Evolutionary conservation across 163 green algal genomes (phyloP).

Genomic region (Scenedesmus sp.): DNA sequence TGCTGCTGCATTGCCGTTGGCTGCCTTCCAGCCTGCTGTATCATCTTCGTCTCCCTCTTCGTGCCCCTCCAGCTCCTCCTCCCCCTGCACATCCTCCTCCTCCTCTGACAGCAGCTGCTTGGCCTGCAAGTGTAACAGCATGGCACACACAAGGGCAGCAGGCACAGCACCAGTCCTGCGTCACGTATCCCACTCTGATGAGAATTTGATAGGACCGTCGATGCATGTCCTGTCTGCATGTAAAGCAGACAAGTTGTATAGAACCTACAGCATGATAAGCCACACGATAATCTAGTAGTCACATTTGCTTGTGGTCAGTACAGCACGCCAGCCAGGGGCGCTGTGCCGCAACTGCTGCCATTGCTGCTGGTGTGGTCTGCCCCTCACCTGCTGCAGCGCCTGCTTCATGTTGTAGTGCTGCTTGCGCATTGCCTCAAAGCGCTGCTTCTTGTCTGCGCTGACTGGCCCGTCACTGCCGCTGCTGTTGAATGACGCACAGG

Average conservation of each 20-base stretch:
- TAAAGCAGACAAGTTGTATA: background rate
- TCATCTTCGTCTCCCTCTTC: slow-evolving; percentile 28
- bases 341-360: background rate
- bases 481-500: slow-evolving; percentile 22
- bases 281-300: background rate
- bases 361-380: background rate
- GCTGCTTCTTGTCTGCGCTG: slow-evolving; percentile 67
- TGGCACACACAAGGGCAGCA: background rate
- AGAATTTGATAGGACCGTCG: background rate
- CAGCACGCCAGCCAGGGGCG: background rate
- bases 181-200: background rate
- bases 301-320: background rate
- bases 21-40: slow-evolving; percentile 16
- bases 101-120: slow-evolving; percentile 23
- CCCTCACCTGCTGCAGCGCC: slow-evolving; percentile 51
- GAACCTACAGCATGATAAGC: too few species aligned
- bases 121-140: slow-evolving; percentile 7
- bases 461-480: slow-evolving; percentile 22
- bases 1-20: background rate
- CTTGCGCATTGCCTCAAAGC: slow-evolving; percentile 71
- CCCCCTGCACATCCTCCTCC: slow-evolving; percentile 1
- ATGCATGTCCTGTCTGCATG: background rate
- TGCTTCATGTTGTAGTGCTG: slow-evolving; percentile 80
- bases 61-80: background rate
- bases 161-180: background rate